Evolutionary conservation across 345 rosid genomes (phyloP).

Genomic region (Euclidium syriacum): DNA sequence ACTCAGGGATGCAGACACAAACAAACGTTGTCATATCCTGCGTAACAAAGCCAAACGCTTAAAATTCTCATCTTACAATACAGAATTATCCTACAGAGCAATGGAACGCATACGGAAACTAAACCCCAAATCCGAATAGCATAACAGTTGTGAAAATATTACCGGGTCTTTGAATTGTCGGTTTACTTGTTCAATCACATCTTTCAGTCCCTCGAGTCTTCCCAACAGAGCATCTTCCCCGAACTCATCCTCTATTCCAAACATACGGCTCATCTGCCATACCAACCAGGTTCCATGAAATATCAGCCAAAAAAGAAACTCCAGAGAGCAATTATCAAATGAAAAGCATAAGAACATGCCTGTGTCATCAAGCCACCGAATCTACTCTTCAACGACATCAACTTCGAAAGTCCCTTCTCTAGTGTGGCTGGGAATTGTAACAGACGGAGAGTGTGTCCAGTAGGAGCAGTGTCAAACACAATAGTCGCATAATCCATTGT

Average conservation of each 20-base stretch:
- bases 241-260: conserved; percentile 86
- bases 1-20: conserved; percentile 99
- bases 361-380: conserved; percentile 92
- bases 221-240: conserved; percentile 97
- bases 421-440: conserved; percentile 92
- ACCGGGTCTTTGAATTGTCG: conserved; percentile 96
- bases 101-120: not conserved
- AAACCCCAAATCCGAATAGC: not conserved
- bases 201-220: conserved; percentile 98
- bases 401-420: conserved; percentile 88
- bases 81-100: not conserved
- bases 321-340: not conserved
- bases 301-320: not conserved
- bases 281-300: conserved; percentile 10
- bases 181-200: conserved; percentile 94
- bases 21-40: conserved; percentile 97
- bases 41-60: not conserved
- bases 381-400: conserved; percentile 85
- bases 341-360: conserved; percentile 42
- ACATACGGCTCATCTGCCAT: conserved; percentile 76
- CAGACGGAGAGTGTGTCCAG: conserved; percentile 94
- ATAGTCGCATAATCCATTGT: conserved; percentile 96
- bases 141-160: conserved; percentile 15
- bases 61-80: conserved; percentile 1
- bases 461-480: conserved; percentile 98